These are phyloP conservation scores for Scopulariopsis brevicaulis DNA, from an alignment of 2,329 filamentous ascomycete species.

Conservation along the genomic window DNA sequence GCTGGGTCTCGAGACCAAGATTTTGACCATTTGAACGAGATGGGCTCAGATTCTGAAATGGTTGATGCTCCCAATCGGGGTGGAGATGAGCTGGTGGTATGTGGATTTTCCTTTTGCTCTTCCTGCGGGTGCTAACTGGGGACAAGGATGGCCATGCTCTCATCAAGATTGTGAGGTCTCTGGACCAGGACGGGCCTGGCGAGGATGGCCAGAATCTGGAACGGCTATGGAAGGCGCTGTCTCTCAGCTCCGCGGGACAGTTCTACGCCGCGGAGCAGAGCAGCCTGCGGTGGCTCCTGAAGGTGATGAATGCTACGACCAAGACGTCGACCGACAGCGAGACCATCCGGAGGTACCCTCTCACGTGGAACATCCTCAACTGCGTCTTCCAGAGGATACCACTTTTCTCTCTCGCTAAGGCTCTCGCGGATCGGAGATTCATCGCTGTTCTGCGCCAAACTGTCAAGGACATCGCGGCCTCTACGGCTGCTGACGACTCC, in stretches of 20 bases:
- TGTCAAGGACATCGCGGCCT: conserved; percentile 42
- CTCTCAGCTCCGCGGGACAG: conserved; percentile 23
- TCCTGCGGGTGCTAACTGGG: neutral
- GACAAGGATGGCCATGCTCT: conserved; percentile 20
- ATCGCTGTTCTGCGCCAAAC: conserved; percentile 53
- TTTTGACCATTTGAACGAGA: neutral
- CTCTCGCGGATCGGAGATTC: conserved; percentile 61
- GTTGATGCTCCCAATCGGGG: neutral
- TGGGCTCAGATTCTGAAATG: conserved; percentile 4
- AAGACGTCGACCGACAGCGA: conserved; percentile 30
- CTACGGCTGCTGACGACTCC: conserved; percentile 9
- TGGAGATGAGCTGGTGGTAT: neutral
- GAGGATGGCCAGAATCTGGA: conserved; percentile 32
- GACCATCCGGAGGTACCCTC: conserved; percentile 40
- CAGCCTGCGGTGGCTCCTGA: conserved; percentile 51
- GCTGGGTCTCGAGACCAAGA: neutral
- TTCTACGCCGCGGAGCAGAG: conserved; percentile 45
- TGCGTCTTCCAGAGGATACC: conserved; percentile 55
- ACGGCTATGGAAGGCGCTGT: conserved; percentile 36
- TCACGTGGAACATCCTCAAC: conserved; percentile 50
- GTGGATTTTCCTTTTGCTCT: neutral
- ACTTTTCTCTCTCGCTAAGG: conserved; percentile 55
- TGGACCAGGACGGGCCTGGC: conserved; percentile 39
- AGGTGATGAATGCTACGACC: conserved; percentile 39
- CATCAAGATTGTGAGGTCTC: conserved; percentile 39